Evolutionary conservation across 306 rosid species (phyloP).

Genomic region (Prosopis cineraria): DNA sequence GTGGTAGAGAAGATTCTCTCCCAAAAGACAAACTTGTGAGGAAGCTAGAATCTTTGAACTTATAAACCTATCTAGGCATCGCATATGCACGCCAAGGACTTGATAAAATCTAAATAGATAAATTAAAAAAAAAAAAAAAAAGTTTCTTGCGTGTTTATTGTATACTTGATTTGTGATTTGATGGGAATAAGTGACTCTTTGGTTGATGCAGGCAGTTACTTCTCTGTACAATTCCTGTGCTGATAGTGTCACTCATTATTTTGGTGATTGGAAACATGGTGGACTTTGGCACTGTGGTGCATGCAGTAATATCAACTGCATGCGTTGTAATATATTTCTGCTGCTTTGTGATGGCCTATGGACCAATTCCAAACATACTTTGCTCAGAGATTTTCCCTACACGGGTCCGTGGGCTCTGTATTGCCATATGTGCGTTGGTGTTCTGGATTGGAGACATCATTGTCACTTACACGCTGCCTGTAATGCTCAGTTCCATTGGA

Average conservation of each 20-base stretch:
- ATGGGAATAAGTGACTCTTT: conserved; percentile 16
- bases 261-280: conserved; percentile 45
- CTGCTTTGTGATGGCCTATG: conserved; percentile 56
- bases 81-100: neutral
- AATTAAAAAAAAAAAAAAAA: neutral
- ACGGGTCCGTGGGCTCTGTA: conserved; percentile 63
- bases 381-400: conserved; percentile 66
- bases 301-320: conserved; percentile 49
- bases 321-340: conserved; percentile 58
- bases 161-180: neutral
- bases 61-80: neutral
- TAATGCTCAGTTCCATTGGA: conserved; percentile 48
- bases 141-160: neutral
- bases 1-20: neutral
- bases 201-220: conserved; percentile 49
- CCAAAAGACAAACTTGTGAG: neutral
- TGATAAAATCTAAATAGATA: neutral
- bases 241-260: conserved; percentile 47
- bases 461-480: conserved; percentile 56
- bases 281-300: conserved; percentile 35
- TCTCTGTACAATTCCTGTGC: conserved; percentile 58
- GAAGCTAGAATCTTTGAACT: neutral
- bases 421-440: conserved; percentile 57
- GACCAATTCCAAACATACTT: conserved; percentile 60
- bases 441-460: conserved; percentile 62